Evolutionary conservation across 305 asterid genomes (phyloP).

Genomic region (Fraxinus paxiana): DNA sequence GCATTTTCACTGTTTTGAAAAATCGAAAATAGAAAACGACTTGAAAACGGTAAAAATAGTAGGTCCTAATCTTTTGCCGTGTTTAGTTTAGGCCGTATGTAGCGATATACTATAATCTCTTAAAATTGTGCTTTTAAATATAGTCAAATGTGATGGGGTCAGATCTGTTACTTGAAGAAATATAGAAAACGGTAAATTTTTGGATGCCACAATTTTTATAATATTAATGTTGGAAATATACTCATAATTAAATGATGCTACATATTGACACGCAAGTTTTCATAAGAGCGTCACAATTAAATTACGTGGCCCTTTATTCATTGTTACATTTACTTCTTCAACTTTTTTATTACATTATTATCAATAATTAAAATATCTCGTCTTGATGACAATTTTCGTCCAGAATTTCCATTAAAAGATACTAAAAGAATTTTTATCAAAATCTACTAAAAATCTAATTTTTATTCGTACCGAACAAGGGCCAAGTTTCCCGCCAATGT

Average conservation of each 20-base stretch:
- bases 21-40: too few species aligned
- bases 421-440: neutral
- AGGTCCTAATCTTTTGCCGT: too few species aligned
- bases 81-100: neutral
- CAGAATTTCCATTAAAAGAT: neutral
- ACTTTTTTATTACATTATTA: neutral
- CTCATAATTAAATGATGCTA: neutral
- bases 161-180: neutral
- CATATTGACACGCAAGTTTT: neutral
- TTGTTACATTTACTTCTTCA: neutral
- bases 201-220: neutral
- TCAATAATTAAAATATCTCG: neutral
- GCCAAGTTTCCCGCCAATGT: slow-evolving; percentile 33
- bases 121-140: neutral
- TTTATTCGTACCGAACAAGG: neutral
- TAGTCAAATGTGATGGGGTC: neutral
- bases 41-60: too few species aligned
- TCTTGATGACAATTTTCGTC: neutral
- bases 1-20: too few species aligned
- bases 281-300: neutral
- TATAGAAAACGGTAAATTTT: neutral
- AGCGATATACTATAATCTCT: neutral
- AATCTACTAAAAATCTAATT: too few species aligned
- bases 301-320: neutral
- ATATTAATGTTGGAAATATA: neutral